Evolutionary conservation across 2,329 filamentous ascomycete genomes (phyloP), one percentile per base, ranked within the genome.

Genomic region (Decorospora gaudefroyi): DNA sequence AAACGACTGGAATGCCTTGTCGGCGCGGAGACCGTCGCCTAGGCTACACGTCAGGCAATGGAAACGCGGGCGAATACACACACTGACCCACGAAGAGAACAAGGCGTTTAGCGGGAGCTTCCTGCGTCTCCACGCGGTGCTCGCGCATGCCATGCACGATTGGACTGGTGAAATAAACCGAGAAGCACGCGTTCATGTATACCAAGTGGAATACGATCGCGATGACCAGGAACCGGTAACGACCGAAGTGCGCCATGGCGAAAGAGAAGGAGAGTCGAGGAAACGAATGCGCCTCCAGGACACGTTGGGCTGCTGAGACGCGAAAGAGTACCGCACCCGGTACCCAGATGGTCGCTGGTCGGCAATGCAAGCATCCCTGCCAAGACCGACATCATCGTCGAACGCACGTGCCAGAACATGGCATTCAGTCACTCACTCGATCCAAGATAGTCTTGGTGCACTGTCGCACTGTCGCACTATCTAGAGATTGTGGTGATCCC

Each of bases 121-220:
- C 83, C 36, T 80, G 74, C 42, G 85, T 78, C 47, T 90, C 82
- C 25, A 95, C 78, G 31, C 77, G 74, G 72, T 90, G 91, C 48
- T 90, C 81, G 64, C 81, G 83, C 93, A 99, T 99, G 66, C 93
- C 93, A 76, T 86, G 88, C 41, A 97, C 93, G 59, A 99, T 93
- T 15, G 93, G 93, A 69, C 90, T 96, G 67, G 96, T 90, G 68
- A 99, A 99, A 74, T 99, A 97, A 54, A 97, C 93, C 71, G 96
- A 91, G 74, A 99, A 99, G 64, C 97, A 97, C 54, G 57, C 63
- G 68, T 86, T 88, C 43, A 96, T 86, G 71, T 99, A 99, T 55
- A 95, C 82, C 40, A 97, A 71, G 73, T 99, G 95, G 70, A 99
- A 99, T 49, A 92, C 75, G 67, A 96, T 81, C 60, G 93, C 93